These are phyloP conservation scores for Stromatinia cepivora DNA, from an alignment of 2,329 filamentous ascomycete genomes.

Conservation along the genomic window DNA sequence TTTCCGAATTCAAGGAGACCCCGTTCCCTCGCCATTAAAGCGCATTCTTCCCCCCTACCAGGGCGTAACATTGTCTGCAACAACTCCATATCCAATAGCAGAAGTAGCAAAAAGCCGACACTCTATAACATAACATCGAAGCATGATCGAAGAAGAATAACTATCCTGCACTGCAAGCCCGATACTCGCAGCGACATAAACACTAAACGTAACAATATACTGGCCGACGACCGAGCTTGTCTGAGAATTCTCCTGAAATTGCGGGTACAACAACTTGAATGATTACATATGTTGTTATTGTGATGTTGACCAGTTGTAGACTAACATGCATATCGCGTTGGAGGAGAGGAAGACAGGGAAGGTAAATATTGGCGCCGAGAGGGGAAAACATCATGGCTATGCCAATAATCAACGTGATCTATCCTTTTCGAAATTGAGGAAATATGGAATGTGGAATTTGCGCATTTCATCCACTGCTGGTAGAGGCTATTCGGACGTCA, in stretches of 20 bases:
- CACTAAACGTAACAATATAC: conserved; percentile 51
- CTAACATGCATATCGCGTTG: background rate
- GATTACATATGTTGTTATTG: conserved; percentile 20
- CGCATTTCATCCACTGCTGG: background rate
- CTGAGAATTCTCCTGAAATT: conserved; percentile 53
- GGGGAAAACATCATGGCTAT: conserved; percentile 13
- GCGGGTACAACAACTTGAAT: conserved; percentile 57
- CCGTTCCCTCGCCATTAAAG: too few relatives aligned
- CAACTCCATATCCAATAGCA: conserved; percentile 60
- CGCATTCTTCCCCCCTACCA: conserved; percentile 60
- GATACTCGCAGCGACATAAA: conserved; percentile 53
- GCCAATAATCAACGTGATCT: conserved; percentile 5
- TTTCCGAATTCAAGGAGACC: too few relatives aligned
- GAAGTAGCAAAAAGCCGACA: conserved; percentile 59
- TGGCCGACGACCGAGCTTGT: conserved; percentile 53
- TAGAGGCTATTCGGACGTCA: background rate
- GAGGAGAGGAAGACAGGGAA: conserved; percentile 39
- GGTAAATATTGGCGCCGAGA: conserved; percentile 22
- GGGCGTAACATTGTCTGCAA: conserved; percentile 66
- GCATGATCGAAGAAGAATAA: conserved; percentile 51
- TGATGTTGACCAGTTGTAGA: conserved; percentile 24
- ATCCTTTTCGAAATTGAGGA: background rate
- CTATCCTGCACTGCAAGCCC: conserved; percentile 50
- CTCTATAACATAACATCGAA: conserved; percentile 57
- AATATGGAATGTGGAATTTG: background rate